Conservation (phyloP, 2,329 filamentous ascomycete species). For the Cladophialophora bantiana region DNA sequence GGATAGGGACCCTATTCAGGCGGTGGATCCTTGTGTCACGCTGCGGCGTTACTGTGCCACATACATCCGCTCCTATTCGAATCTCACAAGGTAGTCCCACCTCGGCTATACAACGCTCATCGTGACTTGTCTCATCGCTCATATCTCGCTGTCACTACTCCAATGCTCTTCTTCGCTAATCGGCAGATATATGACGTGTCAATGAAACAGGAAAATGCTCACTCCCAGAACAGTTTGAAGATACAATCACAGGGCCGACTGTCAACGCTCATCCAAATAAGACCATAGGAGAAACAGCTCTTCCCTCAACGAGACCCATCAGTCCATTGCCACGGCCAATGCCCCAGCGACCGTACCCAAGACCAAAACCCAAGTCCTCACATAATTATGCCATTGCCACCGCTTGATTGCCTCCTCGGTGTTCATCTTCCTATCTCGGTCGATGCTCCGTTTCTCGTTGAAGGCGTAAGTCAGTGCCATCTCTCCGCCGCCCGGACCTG, state of each 20-base stretch:
- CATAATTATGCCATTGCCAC: slow-evolving; percentile 34
- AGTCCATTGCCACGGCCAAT: slow-evolving; percentile 27
- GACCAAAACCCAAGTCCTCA: slow-evolving; percentile 28
- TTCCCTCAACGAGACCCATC: neutral
- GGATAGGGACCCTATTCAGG: too few species aligned
- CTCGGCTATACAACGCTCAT: too few species aligned
- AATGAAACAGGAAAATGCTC: neutral
- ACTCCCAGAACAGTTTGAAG: neutral
- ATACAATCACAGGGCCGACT: neutral
- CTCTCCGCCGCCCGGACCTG: slow-evolving; percentile 15
- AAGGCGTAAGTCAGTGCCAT: slow-evolving; percentile 33
- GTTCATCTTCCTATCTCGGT: slow-evolving; percentile 22
- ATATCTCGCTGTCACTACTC: too few species aligned
- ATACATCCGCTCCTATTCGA: too few species aligned
- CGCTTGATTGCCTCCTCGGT: slow-evolving; percentile 23
- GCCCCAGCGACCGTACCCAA: slow-evolving; percentile 29
- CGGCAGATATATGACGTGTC: too few species aligned
- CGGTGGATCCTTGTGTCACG: too few species aligned
- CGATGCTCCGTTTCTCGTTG: slow-evolving; percentile 30
- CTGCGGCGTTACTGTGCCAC: too few species aligned
- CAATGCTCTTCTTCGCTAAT: too few species aligned
- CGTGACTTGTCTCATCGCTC: too few species aligned
- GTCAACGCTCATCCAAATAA: neutral
- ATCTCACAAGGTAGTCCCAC: too few species aligned
- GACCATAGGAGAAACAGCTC: neutral